Conservation (phyloP, 805 yeast species). For the Pichia sporocuriosa region DNA sequence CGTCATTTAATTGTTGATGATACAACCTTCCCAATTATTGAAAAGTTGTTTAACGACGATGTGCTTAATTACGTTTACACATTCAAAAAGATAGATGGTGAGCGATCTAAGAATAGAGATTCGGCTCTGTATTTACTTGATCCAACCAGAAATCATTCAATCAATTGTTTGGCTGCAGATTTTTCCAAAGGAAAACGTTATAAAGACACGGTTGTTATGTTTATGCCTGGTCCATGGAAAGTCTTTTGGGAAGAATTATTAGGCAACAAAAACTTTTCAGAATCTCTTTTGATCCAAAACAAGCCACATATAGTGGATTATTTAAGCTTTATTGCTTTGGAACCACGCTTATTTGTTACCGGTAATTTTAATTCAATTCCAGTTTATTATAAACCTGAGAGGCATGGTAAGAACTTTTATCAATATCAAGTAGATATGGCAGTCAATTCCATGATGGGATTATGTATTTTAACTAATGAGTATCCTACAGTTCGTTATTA, state of each 20-base stretch:
- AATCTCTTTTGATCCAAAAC: not conserved
- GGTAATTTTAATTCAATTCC: constrained; percentile 57
- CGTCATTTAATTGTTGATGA: constrained; percentile 29
- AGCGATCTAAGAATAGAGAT: constrained; percentile 25
- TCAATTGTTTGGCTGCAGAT: constrained; percentile 77
- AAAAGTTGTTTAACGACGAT: constrained; percentile 23
- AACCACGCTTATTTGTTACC: constrained; percentile 66
- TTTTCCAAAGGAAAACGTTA: constrained; percentile 64
- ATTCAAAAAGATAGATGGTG: constrained; percentile 26
- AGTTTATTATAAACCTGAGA: constrained; percentile 57
- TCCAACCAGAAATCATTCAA: constrained; percentile 51
- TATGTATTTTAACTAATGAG: constrained; percentile 78
- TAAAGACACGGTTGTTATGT: constrained; percentile 57
- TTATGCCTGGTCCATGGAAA: constrained; percentile 51
- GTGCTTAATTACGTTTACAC: constrained; percentile 27
- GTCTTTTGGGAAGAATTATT: constrained; percentile 19
- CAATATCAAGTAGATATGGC: constrained; percentile 49
- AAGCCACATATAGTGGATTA: constrained; percentile 27
- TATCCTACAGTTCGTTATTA: constrained; percentile 80
- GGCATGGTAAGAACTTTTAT: constrained; percentile 54
- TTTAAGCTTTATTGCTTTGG: constrained; percentile 57
- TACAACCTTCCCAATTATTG: constrained; percentile 23
- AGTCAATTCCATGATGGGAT: constrained; percentile 58
- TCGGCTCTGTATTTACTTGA: constrained; percentile 79
- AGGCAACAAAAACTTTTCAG: constrained; percentile 9